phyloP scores from a whole-genome alignment of 225 moss, liverwort and hornwort genomes.

The Rhytidiadelphus loreus region DNA sequence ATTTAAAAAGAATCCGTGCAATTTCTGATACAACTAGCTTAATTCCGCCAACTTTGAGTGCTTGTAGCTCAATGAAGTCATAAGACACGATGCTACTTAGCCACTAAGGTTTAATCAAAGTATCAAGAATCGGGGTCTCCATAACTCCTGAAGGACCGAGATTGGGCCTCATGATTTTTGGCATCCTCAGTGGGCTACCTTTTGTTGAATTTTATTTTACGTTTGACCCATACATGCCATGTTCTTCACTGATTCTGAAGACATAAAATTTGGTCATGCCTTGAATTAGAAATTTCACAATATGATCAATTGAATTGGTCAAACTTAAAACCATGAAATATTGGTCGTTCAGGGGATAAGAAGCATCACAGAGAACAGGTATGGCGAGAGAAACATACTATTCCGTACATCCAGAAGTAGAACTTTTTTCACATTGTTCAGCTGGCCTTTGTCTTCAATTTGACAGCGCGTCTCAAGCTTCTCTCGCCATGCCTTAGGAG shows the following conservation, averaged over 20 bases:
- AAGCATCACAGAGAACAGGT: not conserved
- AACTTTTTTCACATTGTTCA: conserved; percentile 33
- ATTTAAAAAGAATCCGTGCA: not conserved
- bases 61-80: not conserved
- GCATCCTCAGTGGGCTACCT: not conserved
- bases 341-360: not conserved
- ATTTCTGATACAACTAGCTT: not conserved
- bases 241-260: not conserved
- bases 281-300: not conserved
- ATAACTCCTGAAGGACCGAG: not conserved
- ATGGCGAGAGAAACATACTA: conserved; percentile 36
- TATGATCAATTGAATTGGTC: not conserved
- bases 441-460: not conserved
- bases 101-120: not conserved
- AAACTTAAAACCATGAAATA: not conserved
- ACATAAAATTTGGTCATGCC: not conserved
- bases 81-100: not conserved
- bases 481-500: conserved; percentile 69
- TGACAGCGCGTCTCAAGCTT: conserved; percentile 41
- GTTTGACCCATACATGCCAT: not conserved
- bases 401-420: conserved; percentile 93
- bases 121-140: not conserved
- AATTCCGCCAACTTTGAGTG: not conserved
- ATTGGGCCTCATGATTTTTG: not conserved
- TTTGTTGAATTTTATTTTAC: not conserved